These are phyloP conservation scores for Verticillium alfalfae DNA, from an alignment of 2,329 filamentous ascomycete species.

Conservation along the genomic window DNA sequence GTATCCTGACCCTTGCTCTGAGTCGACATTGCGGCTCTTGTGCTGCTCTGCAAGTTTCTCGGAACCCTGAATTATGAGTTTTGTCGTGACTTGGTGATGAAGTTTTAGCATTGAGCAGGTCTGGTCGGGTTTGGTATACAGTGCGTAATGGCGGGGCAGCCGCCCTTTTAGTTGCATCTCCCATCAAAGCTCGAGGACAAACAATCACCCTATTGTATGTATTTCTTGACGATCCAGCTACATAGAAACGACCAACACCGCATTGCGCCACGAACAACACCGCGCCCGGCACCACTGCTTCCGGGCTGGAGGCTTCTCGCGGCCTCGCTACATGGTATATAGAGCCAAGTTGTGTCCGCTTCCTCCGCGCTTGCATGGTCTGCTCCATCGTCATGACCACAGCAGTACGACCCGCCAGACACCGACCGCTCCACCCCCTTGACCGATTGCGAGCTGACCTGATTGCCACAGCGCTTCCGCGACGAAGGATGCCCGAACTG, in stretches of 20 bases:
- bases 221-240: background rate
- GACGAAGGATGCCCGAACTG: constrained; percentile 93
- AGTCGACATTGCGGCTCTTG: constrained; percentile 4
- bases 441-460: background rate
- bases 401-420: constrained; percentile 44
- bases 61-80: background rate
- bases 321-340: too few relatives aligned
- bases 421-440: constrained; percentile 5
- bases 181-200: background rate
- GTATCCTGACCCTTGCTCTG: constrained; percentile 1
- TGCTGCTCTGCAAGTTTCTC: background rate
- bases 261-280: constrained; percentile 1
- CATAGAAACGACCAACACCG: background rate
- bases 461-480: constrained; percentile 64
- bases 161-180: background rate
- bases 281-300: too few relatives aligned
- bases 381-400: constrained; percentile 90
- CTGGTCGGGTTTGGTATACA: background rate
- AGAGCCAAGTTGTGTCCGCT: too few relatives aligned
- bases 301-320: too few relatives aligned
- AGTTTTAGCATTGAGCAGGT: background rate
- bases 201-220: background rate
- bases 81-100: background rate
- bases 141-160: background rate
- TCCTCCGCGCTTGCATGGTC: constrained; percentile 95